Evolutionary conservation across 805 yeast genomes (phyloP), one percentile per base, ranked within the genome.

Genomic region (Isabelozyma rhagii): DNA sequence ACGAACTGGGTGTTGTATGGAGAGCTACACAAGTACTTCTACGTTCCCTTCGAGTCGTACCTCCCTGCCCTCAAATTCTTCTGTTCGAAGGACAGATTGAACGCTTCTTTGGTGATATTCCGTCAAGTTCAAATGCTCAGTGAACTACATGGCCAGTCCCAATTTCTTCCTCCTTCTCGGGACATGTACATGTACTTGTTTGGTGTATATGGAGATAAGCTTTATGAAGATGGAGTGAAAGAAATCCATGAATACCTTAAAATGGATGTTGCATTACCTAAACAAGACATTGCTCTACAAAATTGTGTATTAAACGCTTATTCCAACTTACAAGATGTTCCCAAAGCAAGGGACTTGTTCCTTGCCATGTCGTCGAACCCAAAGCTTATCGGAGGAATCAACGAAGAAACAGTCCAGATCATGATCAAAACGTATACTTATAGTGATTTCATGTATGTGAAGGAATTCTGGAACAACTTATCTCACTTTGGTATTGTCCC

Each of bases 301-400:
- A 87, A 88, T 61, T 63, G 84, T 2, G 65, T 86, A 40, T 74
- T 88, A 66, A 82, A 80, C 44, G 88, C 90, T 0, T 86, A 84
- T 59, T 71, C 84, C 36, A 72, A 80, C 42, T 60, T 85, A 34
- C 81, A 78, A 52, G 84, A 84, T 52, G 72, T 80, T 14, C 71
- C 78, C 28, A 77, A 78, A 54, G 82, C 84, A 2, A 64, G 82
- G 21, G 85, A 83, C 56, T 67, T 80, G 17, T 88, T 88, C 72
- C 71, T 83, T 17, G 68, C 84, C 43, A 80, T 87, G 45, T 66
- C 78, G 41, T 68, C 84, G 3, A 71, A 80, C 47, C 82, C 87
- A 0, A 69, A 72, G 41, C 57, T 63, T 13, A 46, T 47, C 8
- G 71, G 73, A 10, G 85, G 85, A 3, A 66, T 84, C 27, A 82